Conservation (phyloP, 352 stramenopile species). For the Pythium chondricola region DNA sequence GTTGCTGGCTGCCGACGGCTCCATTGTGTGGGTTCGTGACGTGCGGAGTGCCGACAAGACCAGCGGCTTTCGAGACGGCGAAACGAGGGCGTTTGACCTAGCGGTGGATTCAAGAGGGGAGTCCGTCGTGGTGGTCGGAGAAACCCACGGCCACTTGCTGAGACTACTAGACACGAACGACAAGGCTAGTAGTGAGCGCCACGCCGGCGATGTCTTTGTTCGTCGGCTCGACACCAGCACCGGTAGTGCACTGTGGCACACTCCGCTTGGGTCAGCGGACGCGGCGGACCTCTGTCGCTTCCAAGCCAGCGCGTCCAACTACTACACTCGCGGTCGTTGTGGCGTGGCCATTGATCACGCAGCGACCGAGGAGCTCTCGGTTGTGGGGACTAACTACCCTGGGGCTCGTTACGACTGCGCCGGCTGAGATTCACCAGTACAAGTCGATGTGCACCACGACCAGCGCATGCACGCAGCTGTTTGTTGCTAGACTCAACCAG, state of each 20-base stretch:
- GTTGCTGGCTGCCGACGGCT: not conserved
- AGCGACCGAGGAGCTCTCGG: constrained; percentile 3
- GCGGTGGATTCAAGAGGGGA: not conserved
- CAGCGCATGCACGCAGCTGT: not conserved
- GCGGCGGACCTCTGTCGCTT: constrained; percentile 6
- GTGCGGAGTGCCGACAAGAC: not conserved
- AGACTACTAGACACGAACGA: not conserved
- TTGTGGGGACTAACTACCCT: constrained; percentile 14
- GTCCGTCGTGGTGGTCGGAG: constrained; percentile 19
- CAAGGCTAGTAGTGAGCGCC: not conserved
- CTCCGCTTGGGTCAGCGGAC: constrained; percentile 3
- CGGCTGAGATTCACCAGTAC: constrained; percentile 15
- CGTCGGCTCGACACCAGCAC: constrained; percentile 9
- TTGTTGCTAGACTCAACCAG: constrained; percentile 12
- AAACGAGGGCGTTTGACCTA: constrained; percentile 21
- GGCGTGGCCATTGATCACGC: constrained; percentile 2
- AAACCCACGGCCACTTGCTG: constrained; percentile 18
- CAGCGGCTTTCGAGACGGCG: not conserved
- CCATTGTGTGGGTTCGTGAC: not conserved
- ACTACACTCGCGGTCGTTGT: constrained; percentile 9
- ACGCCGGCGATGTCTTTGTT: constrained; percentile 24
- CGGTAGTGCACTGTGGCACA: constrained; percentile 18
- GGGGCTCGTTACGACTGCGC: constrained; percentile 17
- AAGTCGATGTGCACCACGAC: constrained; percentile 4
- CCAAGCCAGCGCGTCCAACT: constrained; percentile 2